Percentiles rank a stretch among this genome's conserved stretches.
phyloP scores from a whole-genome alignment of 106 monocot genomes.

The Gastrodia elata region DNA sequence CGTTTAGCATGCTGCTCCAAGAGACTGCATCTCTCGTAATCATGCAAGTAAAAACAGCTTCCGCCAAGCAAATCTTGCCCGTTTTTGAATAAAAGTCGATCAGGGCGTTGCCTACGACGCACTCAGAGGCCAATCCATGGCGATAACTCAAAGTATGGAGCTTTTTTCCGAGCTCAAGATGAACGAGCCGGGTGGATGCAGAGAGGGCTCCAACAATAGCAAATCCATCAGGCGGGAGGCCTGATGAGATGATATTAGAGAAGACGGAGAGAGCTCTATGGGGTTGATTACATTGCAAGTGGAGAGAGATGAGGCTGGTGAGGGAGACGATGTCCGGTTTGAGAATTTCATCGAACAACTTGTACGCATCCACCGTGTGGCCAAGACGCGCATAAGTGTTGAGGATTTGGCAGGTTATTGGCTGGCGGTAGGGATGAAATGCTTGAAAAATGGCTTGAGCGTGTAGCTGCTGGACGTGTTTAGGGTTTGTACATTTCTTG shows the following conservation, averaged over 20 bases:
- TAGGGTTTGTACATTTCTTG: slow-evolving; percentile 21
- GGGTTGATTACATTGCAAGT: slow-evolving; percentile 23
- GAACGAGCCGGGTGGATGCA: slow-evolving; percentile 19
- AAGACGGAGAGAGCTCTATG: slow-evolving; percentile 29
- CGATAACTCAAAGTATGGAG: slow-evolving; percentile 40
- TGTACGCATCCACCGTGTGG: slow-evolving; percentile 11
- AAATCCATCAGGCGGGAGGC: slow-evolving; percentile 37
- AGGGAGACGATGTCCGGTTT: slow-evolving; percentile 48
- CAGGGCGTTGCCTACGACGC: slow-evolving; percentile 33
- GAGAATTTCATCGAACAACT: slow-evolving; percentile 39
- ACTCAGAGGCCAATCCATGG: slow-evolving; percentile 14
- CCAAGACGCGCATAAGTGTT: slow-evolving; percentile 31
- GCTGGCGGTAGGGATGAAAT: slow-evolving; percentile 29
- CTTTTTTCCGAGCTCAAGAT: slow-evolving; percentile 19
- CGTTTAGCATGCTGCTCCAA: slow-evolving; percentile 34
- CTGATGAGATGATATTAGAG: slow-evolving; percentile 13
- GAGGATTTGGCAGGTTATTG: slow-evolving; percentile 52
- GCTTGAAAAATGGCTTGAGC: slow-evolving; percentile 33
- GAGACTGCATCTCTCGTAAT: slow-evolving; percentile 14
- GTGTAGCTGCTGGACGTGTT: slow-evolving; percentile 36
- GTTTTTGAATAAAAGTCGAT: slow-evolving; percentile 38
- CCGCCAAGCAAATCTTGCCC: slow-evolving; percentile 15
- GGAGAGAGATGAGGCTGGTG: slow-evolving; percentile 55
- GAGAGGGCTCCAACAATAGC: slow-evolving; percentile 40
- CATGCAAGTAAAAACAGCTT: slow-evolving; percentile 24